Evolutionary conservation across 1,139 yeast genomes (phyloP).

Genomic region (Debaryomyces psychrophilus): DNA sequence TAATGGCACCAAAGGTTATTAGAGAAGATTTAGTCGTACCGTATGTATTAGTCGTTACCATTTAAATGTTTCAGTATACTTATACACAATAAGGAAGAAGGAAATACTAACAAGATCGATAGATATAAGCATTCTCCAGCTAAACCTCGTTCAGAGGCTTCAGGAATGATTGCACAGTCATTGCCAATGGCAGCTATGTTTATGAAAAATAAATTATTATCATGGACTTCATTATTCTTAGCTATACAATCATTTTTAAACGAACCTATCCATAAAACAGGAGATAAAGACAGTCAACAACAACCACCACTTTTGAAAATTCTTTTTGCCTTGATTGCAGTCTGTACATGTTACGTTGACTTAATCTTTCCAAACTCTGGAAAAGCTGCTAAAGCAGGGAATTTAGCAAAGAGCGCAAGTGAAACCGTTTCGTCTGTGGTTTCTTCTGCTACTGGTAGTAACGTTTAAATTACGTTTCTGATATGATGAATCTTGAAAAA

Average conservation of each 20-base stretch:
- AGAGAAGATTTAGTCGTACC: constrained; percentile 46
- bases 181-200: constrained; percentile 74
- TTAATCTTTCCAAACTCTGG: constrained; percentile 42
- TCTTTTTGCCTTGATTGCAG: constrained; percentile 49
- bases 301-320: constrained; percentile 50
- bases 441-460: constrained; percentile 22
- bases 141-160: constrained; percentile 49
- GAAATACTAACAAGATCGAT: constrained; percentile 13
- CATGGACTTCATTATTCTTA: constrained; percentile 60
- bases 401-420: constrained; percentile 19
- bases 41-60: constrained; percentile 24
- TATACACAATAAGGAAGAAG: not conserved
- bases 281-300: constrained; percentile 27
- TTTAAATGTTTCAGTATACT: not conserved
- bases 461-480: not conserved
- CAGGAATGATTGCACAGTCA: constrained; percentile 55
- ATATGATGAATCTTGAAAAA: not conserved
- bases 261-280: constrained; percentile 47
- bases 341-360: constrained; percentile 58
- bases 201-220: constrained; percentile 53
- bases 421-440: constrained; percentile 23
- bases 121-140: constrained; percentile 55
- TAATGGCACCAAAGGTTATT: constrained; percentile 32
- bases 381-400: constrained; percentile 26
- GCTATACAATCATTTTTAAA: constrained; percentile 53